Base-by-base conservation (phyloP, 257 asterid genomes). In the Nicotiana benthamiana region DNA sequence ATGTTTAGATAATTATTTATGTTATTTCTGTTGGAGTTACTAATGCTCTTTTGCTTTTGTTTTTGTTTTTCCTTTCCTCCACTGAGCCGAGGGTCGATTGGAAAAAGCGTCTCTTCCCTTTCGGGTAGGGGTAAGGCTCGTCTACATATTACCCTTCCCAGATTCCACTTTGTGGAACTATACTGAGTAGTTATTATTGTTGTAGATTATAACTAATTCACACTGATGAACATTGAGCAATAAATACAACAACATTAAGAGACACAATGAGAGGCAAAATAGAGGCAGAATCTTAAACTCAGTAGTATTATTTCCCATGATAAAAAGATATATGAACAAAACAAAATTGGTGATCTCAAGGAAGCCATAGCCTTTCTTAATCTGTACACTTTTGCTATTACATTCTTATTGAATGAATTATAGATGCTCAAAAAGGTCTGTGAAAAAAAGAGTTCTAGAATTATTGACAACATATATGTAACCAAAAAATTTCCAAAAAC, bases 251-350 rank as follows among this genome's bases (percentile, higher is more conserved):
- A 2, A 26, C 10, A 26, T 13, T 7, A 26, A 62, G 40, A 62
- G 30, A 51, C 5, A 10, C 34, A 48, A 48, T 48, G 54, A 59
- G 67, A 61, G 67, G 13, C 26, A 16, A 72, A 72, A 43, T 56
- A 46, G 60, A 72, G 60, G 78, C 78, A 72, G 78, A 72, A 46
- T 72, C 78, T 72, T 24, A 22, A 72, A 46, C 61, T 72, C 60
- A 46, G 40, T 72, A n/a, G 18, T 24, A 72, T 72, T 72, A 72
- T 72, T 72, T 56, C 78, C 60, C 78, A 24, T 72, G 77, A 70
- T 70, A 70, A 70, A 22, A 72, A 72, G 60, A 46, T 56, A 72
- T 46, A 72, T 72, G 22, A 43, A 72, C 78, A 46, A 43, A 46
- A 72, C 40, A 72, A 72, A 70, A 72, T 46, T 72, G 60, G 24